Evolutionary conservation across 768 basidiomycete genomes (phyloP), one percentile per base, ranked within the genome.

Genomic region (Coprinopsis sp.): DNA sequence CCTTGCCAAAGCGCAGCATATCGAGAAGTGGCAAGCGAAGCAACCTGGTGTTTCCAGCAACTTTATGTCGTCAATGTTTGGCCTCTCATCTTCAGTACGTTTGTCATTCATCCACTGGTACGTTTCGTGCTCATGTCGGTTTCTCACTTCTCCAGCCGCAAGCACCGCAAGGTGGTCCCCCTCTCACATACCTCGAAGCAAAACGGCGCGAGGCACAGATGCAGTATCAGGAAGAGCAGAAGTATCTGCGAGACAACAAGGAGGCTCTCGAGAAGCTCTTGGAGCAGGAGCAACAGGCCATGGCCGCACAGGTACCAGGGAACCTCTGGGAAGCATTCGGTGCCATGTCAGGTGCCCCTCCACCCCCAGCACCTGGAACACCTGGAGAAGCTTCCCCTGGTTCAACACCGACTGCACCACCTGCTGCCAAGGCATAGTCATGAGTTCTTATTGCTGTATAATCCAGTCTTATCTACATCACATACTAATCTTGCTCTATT

Each of bases 21-120:
- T 91, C 8, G 88, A 84, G 45, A 87, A 92, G 55, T 96, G 91
- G 92, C 78, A 84, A 63, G 67, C 67, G 28, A 71, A 69, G 55
- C 55, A 55, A 12, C 64, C 62, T 47, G 65, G 68, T 43, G 53
- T 64, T 11, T 56, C 63, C 8, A 43, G 54, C 30, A 51, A 63
- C 56, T 66, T 69, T 3, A 68, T 76, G 47, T 63, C 67, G 10
- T 58, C 64, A 11, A 31, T 74, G 11, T 65, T 79, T 28, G 76
- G 76, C 8, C 54, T 73, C 13, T 62, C 62, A 8, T 51, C 51
- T 21, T 49, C 61, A 24, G 57, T 63, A 37, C 46, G 59, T 57
- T 38, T 19, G 5, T 27, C 30, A 14, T 30, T 33, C 16, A 4
- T 37, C 27, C 19, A 19, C 28, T 30, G 4, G 1, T 21, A 48